Evolutionary conservation across 352 stramenopile species (phyloP).

Genomic region (Halophytophthora polymorphica): DNA sequence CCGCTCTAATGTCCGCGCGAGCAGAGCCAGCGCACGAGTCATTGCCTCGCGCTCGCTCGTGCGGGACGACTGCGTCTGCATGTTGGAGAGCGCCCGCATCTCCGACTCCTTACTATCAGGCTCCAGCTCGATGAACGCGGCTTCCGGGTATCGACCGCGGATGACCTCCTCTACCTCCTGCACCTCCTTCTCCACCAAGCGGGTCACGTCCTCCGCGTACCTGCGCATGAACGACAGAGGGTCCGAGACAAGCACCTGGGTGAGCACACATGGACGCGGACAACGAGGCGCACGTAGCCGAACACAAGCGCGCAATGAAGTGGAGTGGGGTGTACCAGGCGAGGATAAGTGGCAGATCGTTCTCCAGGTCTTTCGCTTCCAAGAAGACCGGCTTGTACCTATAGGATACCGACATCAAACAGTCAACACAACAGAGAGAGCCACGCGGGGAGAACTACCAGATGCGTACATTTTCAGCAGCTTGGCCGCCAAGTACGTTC

Average conservation of each 20-base stretch:
- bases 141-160: constrained; percentile 89
- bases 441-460: not conserved
- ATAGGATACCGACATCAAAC: constrained; percentile 5
- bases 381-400: constrained; percentile 94
- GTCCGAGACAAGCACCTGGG: too few species aligned
- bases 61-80: constrained; percentile 76
- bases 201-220: constrained; percentile 95
- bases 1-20: constrained; percentile 72
- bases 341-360: constrained; percentile 92
- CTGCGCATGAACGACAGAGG: constrained; percentile 11
- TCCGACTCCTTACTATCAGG: constrained; percentile 91
- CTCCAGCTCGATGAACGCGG: constrained; percentile 97
- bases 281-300: not conserved
- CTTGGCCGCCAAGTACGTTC: constrained; percentile 96
- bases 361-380: constrained; percentile 87
- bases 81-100: constrained; percentile 80
- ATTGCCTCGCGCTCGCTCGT: constrained; percentile 86
- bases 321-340: constrained; percentile 92
- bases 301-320: not conserved
- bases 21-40: constrained; percentile 66
- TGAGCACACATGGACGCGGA: not conserved
- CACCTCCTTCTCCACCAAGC: constrained; percentile 95
- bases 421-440: constrained; percentile 9
- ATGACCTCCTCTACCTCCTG: constrained; percentile 95
- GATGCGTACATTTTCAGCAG: constrained; percentile 81